Percentiles rank a stretch among this genome's conserved stretches.
These are phyloP conservation scores for Tagetes erecta DNA, from an alignment of 129 eudicot genomes.

Conservation along the genomic window DNA sequence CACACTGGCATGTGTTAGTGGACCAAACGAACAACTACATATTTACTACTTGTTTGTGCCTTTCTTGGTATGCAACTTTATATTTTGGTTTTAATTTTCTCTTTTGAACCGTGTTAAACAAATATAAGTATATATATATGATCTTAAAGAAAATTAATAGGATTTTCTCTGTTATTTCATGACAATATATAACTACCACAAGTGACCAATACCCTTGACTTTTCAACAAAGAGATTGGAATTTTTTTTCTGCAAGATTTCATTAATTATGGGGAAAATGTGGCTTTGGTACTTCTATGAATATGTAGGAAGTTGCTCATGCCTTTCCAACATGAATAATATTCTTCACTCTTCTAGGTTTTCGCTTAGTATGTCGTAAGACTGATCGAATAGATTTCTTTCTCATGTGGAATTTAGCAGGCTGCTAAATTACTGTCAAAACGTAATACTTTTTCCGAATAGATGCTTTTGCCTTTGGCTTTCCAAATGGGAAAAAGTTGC, in stretches of 20 bases:
- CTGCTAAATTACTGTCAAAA: background rate
- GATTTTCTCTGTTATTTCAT: slow-evolving; percentile 20
- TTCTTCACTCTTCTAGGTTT: slow-evolving; percentile 22
- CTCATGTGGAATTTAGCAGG: slow-evolving; percentile 18
- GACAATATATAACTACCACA: slow-evolving; percentile 8
- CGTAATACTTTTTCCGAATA: background rate
- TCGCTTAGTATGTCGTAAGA: slow-evolving; percentile 9
- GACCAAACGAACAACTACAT: no score
- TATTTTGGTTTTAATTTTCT: background rate
- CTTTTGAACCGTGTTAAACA: background rate
- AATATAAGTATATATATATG: background rate
- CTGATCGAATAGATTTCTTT: slow-evolving; percentile 3
- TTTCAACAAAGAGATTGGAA: slow-evolving; percentile 18
- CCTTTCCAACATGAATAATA: slow-evolving; percentile 19
- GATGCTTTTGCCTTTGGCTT: slow-evolving; percentile 13
- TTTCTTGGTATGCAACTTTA: slow-evolving; percentile 18
- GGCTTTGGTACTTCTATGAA: slow-evolving; percentile 17
- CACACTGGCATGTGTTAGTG: no score
- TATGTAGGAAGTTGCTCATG: slow-evolving; percentile 13
- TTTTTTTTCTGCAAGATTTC: background rate
- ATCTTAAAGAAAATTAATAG: slow-evolving; percentile 13
- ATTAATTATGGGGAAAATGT: slow-evolving; percentile 2
- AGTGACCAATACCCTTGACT: slow-evolving; percentile 21
- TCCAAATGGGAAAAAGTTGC: background rate
- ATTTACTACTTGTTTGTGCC: slow-evolving; percentile 8